A percentile compares a stretch with the other conserved stretches of the same genome.
Evolutionary conservation across 495 filamentous ascomycete species (phyloP).

Genomic region (Lasiosphaeria ovina): DNA sequence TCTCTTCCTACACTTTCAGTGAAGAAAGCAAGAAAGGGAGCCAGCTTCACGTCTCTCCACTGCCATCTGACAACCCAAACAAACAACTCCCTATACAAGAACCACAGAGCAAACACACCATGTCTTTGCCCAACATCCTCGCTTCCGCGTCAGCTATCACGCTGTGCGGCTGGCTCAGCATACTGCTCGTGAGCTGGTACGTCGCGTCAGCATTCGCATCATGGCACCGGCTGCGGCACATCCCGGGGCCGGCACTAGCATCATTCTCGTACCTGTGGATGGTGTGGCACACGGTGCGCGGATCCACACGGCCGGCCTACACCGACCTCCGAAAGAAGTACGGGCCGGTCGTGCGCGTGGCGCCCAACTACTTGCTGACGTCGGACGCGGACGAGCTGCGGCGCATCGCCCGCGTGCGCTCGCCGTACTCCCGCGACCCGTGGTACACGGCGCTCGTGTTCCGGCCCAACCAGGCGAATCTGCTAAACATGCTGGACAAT

Average conservation of each 20-base stretch:
- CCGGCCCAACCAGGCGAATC: conserved; percentile 5
- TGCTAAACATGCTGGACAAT: conserved; percentile 36
- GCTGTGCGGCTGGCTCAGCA: no score
- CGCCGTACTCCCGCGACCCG: conserved; percentile 10
- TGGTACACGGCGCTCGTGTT: conserved; percentile 1
- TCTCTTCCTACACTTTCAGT: no score
- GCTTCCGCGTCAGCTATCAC: no score
- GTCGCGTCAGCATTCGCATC: background rate
- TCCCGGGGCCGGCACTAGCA: conserved; percentile 23
- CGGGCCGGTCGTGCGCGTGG: conserved; percentile 43
- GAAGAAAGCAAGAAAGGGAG: no score
- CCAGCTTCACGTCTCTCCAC: no score
- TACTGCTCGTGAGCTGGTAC: background rate
- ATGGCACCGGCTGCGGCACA: conserved; percentile 22
- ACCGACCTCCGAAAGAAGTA: conserved; percentile 29
- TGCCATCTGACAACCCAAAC: no score
- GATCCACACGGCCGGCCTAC: background rate
- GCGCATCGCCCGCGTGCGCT: conserved; percentile 26
- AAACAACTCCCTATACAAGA: no score
- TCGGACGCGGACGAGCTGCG: conserved; percentile 27
- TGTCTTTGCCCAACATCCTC: no score
- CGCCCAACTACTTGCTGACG: conserved; percentile 31
- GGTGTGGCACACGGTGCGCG: conserved; percentile 4
- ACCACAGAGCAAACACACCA: no score
- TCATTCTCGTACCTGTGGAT: conserved; percentile 27